Conservation (phyloP, 2,329 filamentous ascomycete species). For the Pestalotiopsis sp. region DNA sequence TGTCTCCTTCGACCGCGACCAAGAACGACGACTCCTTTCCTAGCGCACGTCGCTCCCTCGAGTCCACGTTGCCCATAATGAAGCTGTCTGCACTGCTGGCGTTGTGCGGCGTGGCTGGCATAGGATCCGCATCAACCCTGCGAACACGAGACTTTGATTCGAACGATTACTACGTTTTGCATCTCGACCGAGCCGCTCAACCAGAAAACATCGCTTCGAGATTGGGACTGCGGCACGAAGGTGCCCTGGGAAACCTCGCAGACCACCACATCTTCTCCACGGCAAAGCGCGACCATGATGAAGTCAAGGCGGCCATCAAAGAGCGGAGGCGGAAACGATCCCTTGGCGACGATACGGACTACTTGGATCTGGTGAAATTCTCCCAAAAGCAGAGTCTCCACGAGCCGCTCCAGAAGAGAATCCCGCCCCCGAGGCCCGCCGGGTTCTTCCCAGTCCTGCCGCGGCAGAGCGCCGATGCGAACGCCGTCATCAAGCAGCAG, state of each 20-base stretch:
- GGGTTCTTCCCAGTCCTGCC: constrained; percentile 23
- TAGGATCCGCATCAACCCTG: constrained; percentile 46
- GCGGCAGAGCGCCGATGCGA: constrained; percentile 28
- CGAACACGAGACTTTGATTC: constrained; percentile 70
- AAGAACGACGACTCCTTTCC: background rate
- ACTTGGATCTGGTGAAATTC: constrained; percentile 74
- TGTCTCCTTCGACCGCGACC: background rate
- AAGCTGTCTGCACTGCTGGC: constrained; percentile 52
- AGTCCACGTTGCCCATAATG: constrained; percentile 37
- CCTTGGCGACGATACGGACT: constrained; percentile 45
- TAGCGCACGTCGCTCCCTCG: background rate
- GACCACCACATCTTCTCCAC: constrained; percentile 85
- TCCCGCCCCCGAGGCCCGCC: constrained; percentile 40
- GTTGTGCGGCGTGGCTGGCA: constrained; percentile 44
- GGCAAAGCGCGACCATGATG: constrained; percentile 60
- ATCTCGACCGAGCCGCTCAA: constrained; percentile 66
- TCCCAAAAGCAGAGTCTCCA: constrained; percentile 70
- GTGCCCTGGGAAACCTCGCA: constrained; percentile 73
- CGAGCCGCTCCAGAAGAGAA: constrained; percentile 53
- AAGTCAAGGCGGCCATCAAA: constrained; percentile 55
- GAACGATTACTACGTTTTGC: constrained; percentile 91
- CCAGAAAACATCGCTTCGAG: constrained; percentile 70
- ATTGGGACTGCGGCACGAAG: constrained; percentile 79
- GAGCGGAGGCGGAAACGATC: constrained; percentile 62
- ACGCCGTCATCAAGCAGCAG: constrained; percentile 57